phyloP scores from a whole-genome alignment of 2,329 filamentous ascomycete genomes.

The Gnomoniopsis sp. region DNA sequence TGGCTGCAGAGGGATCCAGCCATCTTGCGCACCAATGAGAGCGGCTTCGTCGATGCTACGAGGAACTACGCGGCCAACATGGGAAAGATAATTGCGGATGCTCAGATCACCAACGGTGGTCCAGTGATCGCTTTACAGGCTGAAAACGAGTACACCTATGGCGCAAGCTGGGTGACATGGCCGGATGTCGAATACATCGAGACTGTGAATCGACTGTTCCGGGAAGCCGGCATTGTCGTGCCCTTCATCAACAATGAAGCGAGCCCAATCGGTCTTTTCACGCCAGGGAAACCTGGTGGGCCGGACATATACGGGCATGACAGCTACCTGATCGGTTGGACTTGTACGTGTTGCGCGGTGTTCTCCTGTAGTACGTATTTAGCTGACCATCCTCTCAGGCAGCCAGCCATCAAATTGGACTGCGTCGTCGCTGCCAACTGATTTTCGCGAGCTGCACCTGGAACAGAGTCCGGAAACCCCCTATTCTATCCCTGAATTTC shows the following conservation, averaged over 20 bases:
- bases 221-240: constrained; percentile 66
- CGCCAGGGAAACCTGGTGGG: constrained; percentile 54
- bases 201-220: constrained; percentile 66
- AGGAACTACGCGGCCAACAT: constrained; percentile 59
- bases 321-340: constrained; percentile 58
- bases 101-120: constrained; percentile 79
- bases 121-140: constrained; percentile 76
- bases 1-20: constrained; percentile 72
- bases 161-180: constrained; percentile 46
- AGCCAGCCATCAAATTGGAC: constrained; percentile 56
- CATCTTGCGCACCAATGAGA: constrained; percentile 58
- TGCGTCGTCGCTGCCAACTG: constrained; percentile 49
- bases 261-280: constrained; percentile 55
- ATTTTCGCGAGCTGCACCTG: constrained; percentile 51
- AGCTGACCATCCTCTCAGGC: background rate
- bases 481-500: constrained; percentile 57
- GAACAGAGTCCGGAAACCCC: constrained; percentile 63
- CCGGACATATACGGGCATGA: constrained; percentile 68
- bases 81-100: constrained; percentile 64
- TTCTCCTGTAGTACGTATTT: constrained; percentile 36
- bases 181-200: constrained; percentile 68
- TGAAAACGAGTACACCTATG: constrained; percentile 73
- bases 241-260: constrained; percentile 76
- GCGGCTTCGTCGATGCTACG: constrained; percentile 63
- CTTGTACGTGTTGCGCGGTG: constrained; percentile 34